These are phyloP conservation scores for Backusella australiensis DNA, from an alignment of 192 early-diverging fungal species.

Conservation along the genomic window DNA sequence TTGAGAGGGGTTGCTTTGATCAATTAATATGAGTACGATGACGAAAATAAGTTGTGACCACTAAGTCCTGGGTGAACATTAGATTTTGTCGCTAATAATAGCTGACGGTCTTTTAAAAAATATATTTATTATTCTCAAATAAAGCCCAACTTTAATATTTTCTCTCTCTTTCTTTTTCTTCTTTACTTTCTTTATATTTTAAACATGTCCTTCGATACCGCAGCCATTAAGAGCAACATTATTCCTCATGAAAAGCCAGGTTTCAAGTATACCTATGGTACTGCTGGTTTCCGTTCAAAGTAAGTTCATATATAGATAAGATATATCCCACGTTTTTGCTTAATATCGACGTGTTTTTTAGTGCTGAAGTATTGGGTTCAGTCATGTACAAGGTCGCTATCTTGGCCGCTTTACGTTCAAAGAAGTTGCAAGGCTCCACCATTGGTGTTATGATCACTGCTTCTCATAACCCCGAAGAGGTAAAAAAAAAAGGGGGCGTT, in stretches of 20 bases:
- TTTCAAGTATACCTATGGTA: slow-evolving; percentile 72
- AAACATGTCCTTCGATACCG: slow-evolving; percentile 16
- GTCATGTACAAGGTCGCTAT: slow-evolving; percentile 93
- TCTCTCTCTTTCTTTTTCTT: not conserved
- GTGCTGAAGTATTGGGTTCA: slow-evolving; percentile 85
- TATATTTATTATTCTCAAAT: not conserved
- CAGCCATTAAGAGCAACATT: slow-evolving; percentile 18
- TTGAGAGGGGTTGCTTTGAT: too few relatives aligned
- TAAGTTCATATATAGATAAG: slow-evolving; percentile 36
- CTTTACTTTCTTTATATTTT: not conserved
- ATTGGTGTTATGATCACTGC: slow-evolving; percentile 99
- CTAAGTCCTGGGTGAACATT: too few relatives aligned
- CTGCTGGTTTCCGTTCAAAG: slow-evolving; percentile 97
- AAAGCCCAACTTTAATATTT: not conserved
- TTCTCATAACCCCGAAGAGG: slow-evolving; percentile 93
- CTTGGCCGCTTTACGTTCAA: slow-evolving; percentile 88
- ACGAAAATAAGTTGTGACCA: too few relatives aligned
- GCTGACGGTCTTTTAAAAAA: not conserved
- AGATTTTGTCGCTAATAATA: not conserved
- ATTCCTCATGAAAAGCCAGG: slow-evolving; percentile 18
- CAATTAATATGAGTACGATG: too few relatives aligned
- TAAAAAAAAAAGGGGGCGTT: slow-evolving; percentile 29
- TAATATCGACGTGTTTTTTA: slow-evolving; percentile 4
- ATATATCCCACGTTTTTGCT: not conserved
- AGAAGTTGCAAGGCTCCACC: slow-evolving; percentile 74